These are phyloP conservation scores for Epichloe sibirici DNA, from an alignment of 2,329 filamentous ascomycete species.

Conservation along the genomic window DNA sequence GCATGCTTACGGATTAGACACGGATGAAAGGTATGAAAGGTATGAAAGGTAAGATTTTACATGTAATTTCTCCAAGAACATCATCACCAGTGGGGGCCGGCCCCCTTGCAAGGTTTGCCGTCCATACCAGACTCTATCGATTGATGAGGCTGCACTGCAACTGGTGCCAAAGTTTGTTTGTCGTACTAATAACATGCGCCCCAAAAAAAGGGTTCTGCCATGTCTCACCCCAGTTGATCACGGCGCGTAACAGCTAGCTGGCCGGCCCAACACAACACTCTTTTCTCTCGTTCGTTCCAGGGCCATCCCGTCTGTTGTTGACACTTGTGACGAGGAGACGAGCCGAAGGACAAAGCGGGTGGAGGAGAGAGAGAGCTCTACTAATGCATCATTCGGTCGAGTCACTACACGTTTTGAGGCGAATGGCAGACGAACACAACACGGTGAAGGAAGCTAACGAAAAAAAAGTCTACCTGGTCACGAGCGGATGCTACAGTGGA, in stretches of 20 bases:
- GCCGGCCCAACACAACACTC: not conserved
- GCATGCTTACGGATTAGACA: not conserved
- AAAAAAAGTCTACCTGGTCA: not conserved
- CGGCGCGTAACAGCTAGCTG: not conserved
- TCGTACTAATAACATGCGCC: not conserved
- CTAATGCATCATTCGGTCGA: not conserved
- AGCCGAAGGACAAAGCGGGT: not conserved
- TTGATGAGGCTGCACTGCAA: not conserved
- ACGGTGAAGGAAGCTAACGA: not conserved
- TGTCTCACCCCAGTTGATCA: conserved; percentile 3
- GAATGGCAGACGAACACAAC: not conserved
- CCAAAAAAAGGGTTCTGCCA: not conserved
- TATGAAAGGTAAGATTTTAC: no score
- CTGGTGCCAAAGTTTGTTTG: not conserved
- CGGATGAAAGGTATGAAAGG: not conserved
- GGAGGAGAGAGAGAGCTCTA: not conserved
- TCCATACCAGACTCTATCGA: conserved; percentile 3
- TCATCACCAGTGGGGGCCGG: not conserved
- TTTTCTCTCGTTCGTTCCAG: not conserved
- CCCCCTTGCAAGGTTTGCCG: conserved; percentile 2
- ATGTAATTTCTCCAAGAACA: not conserved
- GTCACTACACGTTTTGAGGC: not conserved
- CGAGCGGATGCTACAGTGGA: not conserved
- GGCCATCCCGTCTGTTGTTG: not conserved
- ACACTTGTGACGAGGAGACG: not conserved